A percentile compares a stretch with the other conserved stretches of the same genome.
Conservation (phyloP, 75 land plant genomes). For the Pinus albicaulis region DNA sequence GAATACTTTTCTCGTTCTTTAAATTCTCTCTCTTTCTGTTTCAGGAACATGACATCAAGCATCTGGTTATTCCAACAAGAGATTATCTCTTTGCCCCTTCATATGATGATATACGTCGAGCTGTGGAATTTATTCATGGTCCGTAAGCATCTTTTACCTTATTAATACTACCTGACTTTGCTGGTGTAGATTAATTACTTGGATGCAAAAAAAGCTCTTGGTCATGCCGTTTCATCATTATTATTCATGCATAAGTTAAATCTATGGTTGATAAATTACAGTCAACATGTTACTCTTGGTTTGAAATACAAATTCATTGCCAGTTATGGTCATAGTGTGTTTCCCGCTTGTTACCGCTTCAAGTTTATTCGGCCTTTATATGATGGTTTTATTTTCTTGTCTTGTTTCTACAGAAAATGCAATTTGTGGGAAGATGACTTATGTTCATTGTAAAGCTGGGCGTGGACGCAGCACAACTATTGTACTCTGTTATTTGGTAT, state of each 20-base stretch:
- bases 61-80: constrained; percentile 90
- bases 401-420: constrained; percentile 55
- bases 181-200: background rate
- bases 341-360: background rate
- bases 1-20: background rate
- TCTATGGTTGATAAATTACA: background rate
- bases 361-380: background rate
- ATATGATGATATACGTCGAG: constrained; percentile 57
- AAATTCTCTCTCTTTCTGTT: constrained; percentile 4
- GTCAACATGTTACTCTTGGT: background rate
- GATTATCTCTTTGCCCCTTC: constrained; percentile 97
- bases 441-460: constrained; percentile 98
- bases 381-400: constrained; percentile 3
- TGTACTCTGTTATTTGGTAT: constrained; percentile 93
- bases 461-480: constrained; percentile 94
- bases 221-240: background rate
- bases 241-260: background rate
- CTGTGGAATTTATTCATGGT: constrained; percentile 95
- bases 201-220: constrained; percentile 5
- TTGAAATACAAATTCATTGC: background rate
- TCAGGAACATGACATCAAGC: constrained; percentile 78
- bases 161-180: too few relatives aligned
- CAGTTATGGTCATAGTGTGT: background rate
- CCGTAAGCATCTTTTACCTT: constrained; percentile 12
- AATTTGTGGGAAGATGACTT: constrained; percentile 57